Percentiles rank a stretch among this genome's conserved stretches.
These are phyloP conservation scores for Ambrosia trifida DNA, from an alignment of 129 eudicot species.

Conservation along the genomic window DNA sequence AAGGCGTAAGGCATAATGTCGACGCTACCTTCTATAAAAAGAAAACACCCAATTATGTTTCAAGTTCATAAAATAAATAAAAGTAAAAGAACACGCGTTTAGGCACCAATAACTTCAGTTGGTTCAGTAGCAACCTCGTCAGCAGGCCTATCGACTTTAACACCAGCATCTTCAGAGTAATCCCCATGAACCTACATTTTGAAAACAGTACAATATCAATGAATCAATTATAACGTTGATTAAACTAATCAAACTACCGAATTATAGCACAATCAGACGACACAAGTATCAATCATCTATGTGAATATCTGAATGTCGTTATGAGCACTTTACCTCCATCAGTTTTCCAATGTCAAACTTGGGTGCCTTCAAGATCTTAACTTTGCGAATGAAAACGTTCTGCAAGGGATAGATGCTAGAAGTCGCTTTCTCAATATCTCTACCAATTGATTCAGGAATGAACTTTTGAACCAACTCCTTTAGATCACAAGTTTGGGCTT, in stretches of 20 bases:
- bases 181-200: slow-evolving; percentile 24
- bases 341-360: slow-evolving; percentile 76
- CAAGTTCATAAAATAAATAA: not conserved
- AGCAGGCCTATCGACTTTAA: slow-evolving; percentile 19
- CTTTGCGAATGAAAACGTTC: slow-evolving; percentile 74
- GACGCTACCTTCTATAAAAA: slow-evolving; percentile 3
- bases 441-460: slow-evolving; percentile 82
- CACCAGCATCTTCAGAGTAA: slow-evolving; percentile 31
- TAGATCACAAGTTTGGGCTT: slow-evolving; percentile 68
- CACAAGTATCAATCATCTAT: too few species aligned
- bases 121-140: slow-evolving; percentile 12
- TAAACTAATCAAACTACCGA: not conserved
- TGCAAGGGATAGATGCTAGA: slow-evolving; percentile 78
- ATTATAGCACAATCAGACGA: not conserved
- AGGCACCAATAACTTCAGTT: slow-evolving; percentile 32
- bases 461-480: slow-evolving; percentile 79
- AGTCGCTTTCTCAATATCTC: slow-evolving; percentile 83
- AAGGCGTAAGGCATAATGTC: not conserved
- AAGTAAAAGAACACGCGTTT: slow-evolving; percentile 6
- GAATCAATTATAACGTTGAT: not conserved
- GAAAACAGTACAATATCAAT: not conserved
- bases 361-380: slow-evolving; percentile 84
- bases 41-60: slow-evolving; percentile 20
- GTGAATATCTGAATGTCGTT: not conserved
- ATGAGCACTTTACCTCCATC: slow-evolving; percentile 54